These are phyloP conservation scores for Alternaria sp. DNA, from an alignment of 2,329 filamentous ascomycete species.

Conservation along the genomic window DNA sequence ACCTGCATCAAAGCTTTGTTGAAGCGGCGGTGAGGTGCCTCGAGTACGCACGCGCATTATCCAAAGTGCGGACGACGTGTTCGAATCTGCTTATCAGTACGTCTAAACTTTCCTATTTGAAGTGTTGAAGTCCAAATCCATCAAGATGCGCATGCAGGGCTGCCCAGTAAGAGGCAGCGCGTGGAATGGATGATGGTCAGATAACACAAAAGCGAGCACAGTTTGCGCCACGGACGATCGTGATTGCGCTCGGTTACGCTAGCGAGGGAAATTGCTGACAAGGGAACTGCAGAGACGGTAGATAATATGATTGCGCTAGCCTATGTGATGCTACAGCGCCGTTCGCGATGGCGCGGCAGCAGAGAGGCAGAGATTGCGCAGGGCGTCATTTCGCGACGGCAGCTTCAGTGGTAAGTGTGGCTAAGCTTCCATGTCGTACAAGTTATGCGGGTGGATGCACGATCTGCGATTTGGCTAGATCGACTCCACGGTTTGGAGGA, in stretches of 20 bases:
- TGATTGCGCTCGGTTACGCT: conserved; percentile 14
- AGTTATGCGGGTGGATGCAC: conserved; percentile 21
- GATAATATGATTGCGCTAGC: conserved; percentile 71
- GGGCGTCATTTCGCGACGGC: conserved; percentile 65
- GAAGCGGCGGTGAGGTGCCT: conserved; percentile 81
- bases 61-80: conserved; percentile 63
- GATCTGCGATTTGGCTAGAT: conserved; percentile 19
- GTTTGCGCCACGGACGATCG: conserved; percentile 26
- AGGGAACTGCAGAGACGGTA: conserved; percentile 64
- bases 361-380: conserved; percentile 38
- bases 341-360: conserved; percentile 52
- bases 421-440: conserved; percentile 36
- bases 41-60: conserved; percentile 68
- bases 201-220: conserved; percentile 22
- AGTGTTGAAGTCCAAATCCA: conserved; percentile 11
- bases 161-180: conserved; percentile 17
- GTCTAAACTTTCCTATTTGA: conserved; percentile 34
- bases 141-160: conserved; percentile 19
- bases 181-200: conserved; percentile 17
- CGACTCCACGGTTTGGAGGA: conserved; percentile 23
- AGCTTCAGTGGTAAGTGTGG: conserved; percentile 68
- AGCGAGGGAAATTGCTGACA: conserved; percentile 27
- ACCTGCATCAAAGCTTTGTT: conserved; percentile 75
- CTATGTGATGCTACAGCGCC: conserved; percentile 68
- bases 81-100: conserved; percentile 67